These are phyloP conservation scores for Vachellia collinsii DNA, from an alignment of 306 rosid species.

Conservation along the genomic window DNA sequence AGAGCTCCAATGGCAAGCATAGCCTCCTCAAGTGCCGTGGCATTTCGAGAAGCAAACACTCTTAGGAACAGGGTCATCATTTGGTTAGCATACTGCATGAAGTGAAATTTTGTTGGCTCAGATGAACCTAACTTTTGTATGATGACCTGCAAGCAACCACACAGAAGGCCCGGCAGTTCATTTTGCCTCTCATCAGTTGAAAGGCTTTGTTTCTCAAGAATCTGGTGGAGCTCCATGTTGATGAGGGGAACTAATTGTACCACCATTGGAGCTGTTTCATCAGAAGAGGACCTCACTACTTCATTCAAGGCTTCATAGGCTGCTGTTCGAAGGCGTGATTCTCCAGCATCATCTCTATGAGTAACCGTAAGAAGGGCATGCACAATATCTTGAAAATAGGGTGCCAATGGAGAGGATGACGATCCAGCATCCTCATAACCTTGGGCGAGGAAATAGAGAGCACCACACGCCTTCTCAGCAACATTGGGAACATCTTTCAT, in stretches of 20 bases:
- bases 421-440: neutral
- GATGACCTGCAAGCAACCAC: neutral
- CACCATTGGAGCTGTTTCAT: neutral
- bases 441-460: neutral
- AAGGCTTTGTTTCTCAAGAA: neutral
- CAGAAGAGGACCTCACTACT: neutral
- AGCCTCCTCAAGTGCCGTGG: too few species aligned
- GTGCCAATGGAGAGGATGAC: neutral
- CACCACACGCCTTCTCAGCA: too few species aligned
- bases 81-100: neutral
- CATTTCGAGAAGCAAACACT: too few species aligned
- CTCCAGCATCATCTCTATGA: slow-evolving; percentile 4
- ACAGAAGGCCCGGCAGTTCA: neutral
- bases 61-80: neutral
- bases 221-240: neutral
- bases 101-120: neutral
- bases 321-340: neutral
- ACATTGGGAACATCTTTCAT: slow-evolving; percentile 7
- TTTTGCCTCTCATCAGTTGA: neutral
- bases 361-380: slow-evolving; percentile 1
- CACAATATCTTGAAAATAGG: neutral
- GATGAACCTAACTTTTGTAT: neutral
- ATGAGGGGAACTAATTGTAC: neutral
- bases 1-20: too few species aligned
- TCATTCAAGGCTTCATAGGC: slow-evolving; percentile 2